A percentile compares a stretch with the other conserved stretches of the same genome.
Evolutionary conservation across 75 land plant genomes (phyloP).

Genomic region (Selaginella tamariscina): DNA sequence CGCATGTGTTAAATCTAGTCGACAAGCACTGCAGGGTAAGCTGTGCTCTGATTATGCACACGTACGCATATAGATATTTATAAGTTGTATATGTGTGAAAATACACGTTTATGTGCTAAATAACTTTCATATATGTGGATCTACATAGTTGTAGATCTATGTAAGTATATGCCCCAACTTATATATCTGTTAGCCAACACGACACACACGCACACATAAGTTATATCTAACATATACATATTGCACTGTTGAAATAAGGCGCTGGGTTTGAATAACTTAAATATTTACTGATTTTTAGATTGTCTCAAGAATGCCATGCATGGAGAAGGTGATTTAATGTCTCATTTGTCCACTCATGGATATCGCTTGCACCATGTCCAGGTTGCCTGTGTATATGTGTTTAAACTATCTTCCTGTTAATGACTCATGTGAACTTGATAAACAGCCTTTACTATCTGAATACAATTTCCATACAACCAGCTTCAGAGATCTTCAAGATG

Average conservation of each 20-base stretch:
- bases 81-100: no score
- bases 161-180: no score
- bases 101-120: no score
- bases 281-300: constrained; percentile 23
- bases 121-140: no score
- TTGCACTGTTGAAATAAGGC: no score
- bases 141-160: no score
- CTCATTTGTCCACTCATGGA: constrained; percentile 48
- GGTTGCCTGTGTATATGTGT: constrained; percentile 43
- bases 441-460: constrained; percentile 60
- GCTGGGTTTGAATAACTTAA: no score
- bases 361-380: constrained; percentile 64
- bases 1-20: constrained; percentile 57
- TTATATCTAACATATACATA: no score
- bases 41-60: no score
- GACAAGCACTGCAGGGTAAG: constrained; percentile 58
- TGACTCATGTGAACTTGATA: background rate
- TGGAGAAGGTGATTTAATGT: constrained; percentile 77
- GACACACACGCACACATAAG: no score
- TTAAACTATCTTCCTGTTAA: background rate
- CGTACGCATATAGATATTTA: no score
- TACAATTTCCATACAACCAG: constrained; percentile 47
- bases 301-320: constrained; percentile 61
- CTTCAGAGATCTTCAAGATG: constrained; percentile 70
- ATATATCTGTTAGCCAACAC: no score